Evolutionary conservation across 2,329 filamentous ascomycete species (phyloP).

Genomic region (Aciculosporium take): DNA sequence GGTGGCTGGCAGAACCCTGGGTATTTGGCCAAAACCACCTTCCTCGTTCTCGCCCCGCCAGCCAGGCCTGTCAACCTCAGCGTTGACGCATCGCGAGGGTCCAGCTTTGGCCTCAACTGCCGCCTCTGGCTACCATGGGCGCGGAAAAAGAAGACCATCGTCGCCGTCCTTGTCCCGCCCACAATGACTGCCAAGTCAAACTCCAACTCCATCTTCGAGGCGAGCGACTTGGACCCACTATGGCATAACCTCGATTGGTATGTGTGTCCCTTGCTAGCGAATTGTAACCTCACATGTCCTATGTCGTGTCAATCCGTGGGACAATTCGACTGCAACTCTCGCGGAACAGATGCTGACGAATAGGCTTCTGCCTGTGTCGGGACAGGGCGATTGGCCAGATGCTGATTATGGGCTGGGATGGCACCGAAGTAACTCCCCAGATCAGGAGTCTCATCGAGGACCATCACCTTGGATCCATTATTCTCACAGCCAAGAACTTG

Average conservation of each 20-base stretch:
- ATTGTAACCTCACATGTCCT: background rate
- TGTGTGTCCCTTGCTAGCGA: conserved; percentile 16
- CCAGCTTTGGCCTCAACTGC: conserved; percentile 1
- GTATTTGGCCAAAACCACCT: too few relatives aligned
- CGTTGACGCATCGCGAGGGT: conserved; percentile 1
- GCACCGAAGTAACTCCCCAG: conserved; percentile 68
- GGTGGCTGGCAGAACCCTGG: too few relatives aligned
- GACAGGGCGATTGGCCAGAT: conserved; percentile 57
- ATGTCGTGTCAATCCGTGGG: background rate
- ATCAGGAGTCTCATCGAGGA: conserved; percentile 69
- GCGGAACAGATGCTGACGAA: conserved; percentile 2
- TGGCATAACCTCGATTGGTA: conserved; percentile 70
- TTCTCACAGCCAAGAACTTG: conserved; percentile 71
- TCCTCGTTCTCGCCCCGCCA: background rate
- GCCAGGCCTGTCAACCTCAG: background rate
- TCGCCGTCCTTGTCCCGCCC: conserved; percentile 10
- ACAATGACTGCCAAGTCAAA: conserved; percentile 16
- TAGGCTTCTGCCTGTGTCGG: background rate
- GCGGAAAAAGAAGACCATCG: conserved; percentile 12
- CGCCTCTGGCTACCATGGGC: conserved; percentile 5
- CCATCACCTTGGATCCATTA: conserved; percentile 77
- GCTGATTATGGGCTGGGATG: conserved; percentile 77
- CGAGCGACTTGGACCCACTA: conserved; percentile 37
- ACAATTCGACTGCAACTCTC: background rate
- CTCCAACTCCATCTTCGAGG: conserved; percentile 10